Base-by-base conservation (phyloP, 2,329 filamentous ascomycete species). In the Teratosphaeria nubilosa region DNA sequence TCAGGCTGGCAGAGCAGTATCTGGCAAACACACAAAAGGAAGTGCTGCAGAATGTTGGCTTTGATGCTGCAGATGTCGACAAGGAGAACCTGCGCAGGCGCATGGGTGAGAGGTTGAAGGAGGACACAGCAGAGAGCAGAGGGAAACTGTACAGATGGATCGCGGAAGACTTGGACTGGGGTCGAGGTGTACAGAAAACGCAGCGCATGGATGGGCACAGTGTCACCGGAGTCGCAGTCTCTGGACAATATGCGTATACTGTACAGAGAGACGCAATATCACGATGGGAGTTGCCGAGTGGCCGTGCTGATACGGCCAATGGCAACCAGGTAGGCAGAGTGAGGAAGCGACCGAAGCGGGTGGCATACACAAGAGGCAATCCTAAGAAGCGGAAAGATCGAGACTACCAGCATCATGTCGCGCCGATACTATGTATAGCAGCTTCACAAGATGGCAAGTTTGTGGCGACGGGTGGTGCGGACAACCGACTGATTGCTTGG, bases 61-160 rank as follows among this genome's bases (percentile, higher is more conserved):
- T 97, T 69, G 91, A 99, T 74, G 94, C 94, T 7, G 91, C 87
- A 66, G 90, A 97, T 56, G 88, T 99, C 59, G 94, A 97, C 75
- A 82, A 87, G 59, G 94, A 99, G 70, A 77, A 96, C 66, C 91
- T 99, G 67, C 91, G 92, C 50, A 58, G 65, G 56, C 71, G 71
- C 50, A 73, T 72, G 69, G 70, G 71, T 31, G 89, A 95, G 73
- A 80, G 91, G 66, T 77, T 99, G 66, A 86, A 92, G 73, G 90
- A 96, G 75, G 94, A 97, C 71, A 89, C 94, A 51, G 85, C 94
- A 56, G 94, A 96, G 75, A 84, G 84, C 58, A 96, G 96, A 76
- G 94, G 94, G 59, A 87, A 87, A 66, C 82, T 96, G 54, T 97
- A 96, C 76, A 83, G 90, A 55, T 83, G 84, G 71, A 82, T 99